Evolutionary conservation across 2,329 filamentous ascomycete species (phyloP).

Genomic region (Fusarium algeriense): DNA sequence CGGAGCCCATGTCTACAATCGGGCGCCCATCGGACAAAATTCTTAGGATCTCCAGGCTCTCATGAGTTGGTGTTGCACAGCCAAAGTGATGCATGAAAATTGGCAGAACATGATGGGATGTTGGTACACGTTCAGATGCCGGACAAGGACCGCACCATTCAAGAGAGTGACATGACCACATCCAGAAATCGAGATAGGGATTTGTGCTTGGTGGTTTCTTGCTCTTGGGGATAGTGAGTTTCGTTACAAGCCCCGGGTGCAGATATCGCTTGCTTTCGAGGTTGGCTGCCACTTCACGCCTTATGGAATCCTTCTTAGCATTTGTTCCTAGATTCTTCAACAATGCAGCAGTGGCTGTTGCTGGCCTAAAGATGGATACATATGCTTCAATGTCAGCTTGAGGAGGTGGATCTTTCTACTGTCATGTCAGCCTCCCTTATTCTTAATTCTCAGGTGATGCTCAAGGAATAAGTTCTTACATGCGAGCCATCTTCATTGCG

Average conservation of each 20-base stretch:
- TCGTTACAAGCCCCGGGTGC: constrained; percentile 56
- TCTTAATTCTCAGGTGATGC: background rate
- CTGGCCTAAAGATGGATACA: constrained; percentile 72
- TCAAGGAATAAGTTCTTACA: constrained; percentile 44
- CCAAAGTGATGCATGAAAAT: constrained; percentile 85
- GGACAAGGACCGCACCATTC: constrained; percentile 74
- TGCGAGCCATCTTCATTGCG: constrained; percentile 52
- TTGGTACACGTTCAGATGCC: constrained; percentile 63
- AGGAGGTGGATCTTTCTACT: constrained; percentile 61
- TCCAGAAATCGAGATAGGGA: constrained; percentile 76
- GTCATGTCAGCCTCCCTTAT: constrained; percentile 24
- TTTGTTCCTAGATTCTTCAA: constrained; percentile 74
- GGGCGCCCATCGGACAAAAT: constrained; percentile 64
- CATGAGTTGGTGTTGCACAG: constrained; percentile 76
- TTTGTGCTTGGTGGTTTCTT: constrained; percentile 65
- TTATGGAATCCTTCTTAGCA: constrained; percentile 72
- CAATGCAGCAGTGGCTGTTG: constrained; percentile 69
- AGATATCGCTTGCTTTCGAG: constrained; percentile 66
- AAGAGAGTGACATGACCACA: constrained; percentile 72
- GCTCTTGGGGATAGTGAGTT: constrained; percentile 60
- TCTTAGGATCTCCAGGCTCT: constrained; percentile 71
- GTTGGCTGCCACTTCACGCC: constrained; percentile 67
- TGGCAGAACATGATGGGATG: constrained; percentile 76
- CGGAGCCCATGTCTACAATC: constrained; percentile 76
- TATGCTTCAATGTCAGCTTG: constrained; percentile 74